Conservation (phyloP, 768 basidiomycete genomes). For the Hericium erinaceus region DNA sequence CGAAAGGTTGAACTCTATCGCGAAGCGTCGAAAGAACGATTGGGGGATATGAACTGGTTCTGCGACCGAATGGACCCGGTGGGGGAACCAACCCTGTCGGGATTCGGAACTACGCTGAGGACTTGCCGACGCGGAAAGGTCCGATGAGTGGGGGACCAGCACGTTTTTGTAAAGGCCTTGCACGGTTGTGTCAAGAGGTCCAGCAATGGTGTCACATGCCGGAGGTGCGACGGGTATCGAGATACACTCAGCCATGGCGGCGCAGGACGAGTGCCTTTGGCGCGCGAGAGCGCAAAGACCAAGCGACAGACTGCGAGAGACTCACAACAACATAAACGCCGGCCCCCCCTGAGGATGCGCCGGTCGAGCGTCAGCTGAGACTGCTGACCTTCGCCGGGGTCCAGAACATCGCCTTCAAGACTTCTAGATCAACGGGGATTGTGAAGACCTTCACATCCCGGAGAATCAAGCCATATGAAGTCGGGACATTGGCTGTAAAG, state of each 20-base stretch:
- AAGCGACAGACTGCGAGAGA: not conserved
- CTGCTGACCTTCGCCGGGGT: not conserved
- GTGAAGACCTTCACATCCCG: no score
- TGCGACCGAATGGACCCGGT: not conserved
- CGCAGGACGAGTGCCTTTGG: conserved; percentile 2
- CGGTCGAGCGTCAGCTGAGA: not conserved
- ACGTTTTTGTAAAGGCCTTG: conserved; percentile 7
- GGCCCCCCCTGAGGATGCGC: not conserved
- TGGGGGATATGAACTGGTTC: conserved; percentile 1
- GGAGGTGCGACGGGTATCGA: conserved; percentile 1
- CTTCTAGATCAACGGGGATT: not conserved
- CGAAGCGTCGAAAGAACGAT: conserved; percentile 8
- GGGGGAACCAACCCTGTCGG: conserved; percentile 4
- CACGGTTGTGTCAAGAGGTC: conserved; percentile 6
- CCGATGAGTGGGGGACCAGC: conserved; percentile 8
- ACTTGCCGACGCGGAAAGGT: conserved; percentile 7
- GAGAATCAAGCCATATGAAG: no score
- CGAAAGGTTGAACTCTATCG: conserved; percentile 10
- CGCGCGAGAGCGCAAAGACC: not conserved
- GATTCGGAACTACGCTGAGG: conserved; percentile 1
- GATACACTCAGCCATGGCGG: conserved; percentile 8
- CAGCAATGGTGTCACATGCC: conserved; percentile 10
- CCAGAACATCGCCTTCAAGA: not conserved
- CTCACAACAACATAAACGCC: not conserved
- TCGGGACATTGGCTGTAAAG: no score